phyloP scores from a whole-genome alignment of 2,329 filamentous ascomycete genomes.

The Claviceps monticola region DNA sequence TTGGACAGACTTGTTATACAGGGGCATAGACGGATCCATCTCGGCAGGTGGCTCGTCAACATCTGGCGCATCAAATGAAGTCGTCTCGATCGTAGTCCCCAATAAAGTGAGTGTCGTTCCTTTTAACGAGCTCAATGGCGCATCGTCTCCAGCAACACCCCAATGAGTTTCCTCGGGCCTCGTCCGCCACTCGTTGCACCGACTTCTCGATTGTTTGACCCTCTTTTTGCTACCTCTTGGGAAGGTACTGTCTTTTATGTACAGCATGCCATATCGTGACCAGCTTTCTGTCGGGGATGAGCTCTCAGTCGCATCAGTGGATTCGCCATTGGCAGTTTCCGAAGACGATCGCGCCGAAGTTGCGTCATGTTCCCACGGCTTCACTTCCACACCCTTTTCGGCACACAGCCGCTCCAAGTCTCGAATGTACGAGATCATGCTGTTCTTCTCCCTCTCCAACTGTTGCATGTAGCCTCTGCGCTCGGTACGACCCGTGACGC shows the following conservation, averaged over 20 bases:
- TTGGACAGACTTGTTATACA: slow-evolving; percentile 60
- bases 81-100: slow-evolving; percentile 66
- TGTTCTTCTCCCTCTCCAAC: slow-evolving; percentile 58
- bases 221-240: slow-evolving; percentile 7
- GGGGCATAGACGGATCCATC: slow-evolving; percentile 24
- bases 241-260: slow-evolving; percentile 20
- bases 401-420: slow-evolving; percentile 54
- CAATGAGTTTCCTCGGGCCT: slow-evolving; percentile 49
- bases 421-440: slow-evolving; percentile 51
- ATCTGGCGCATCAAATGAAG: slow-evolving; percentile 54
- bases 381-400: slow-evolving; percentile 46
- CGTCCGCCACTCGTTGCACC: slow-evolving; percentile 23
- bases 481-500: slow-evolving; percentile 70
- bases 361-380: slow-evolving; percentile 27
- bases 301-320: slow-evolving; percentile 5
- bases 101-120: slow-evolving; percentile 67
- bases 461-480: slow-evolving; percentile 65
- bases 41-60: slow-evolving; percentile 40
- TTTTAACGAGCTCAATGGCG: slow-evolving; percentile 57
- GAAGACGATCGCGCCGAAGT: slow-evolving; percentile 16
- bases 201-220: slow-evolving; percentile 12
- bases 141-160: slow-evolving; percentile 48
- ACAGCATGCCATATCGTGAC: slow-evolving; percentile 19
- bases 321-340: slow-evolving; percentile 13
- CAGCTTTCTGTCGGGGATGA: slow-evolving; percentile 16